Evolutionary conservation across 805 yeast genomes (phyloP).

Genomic region (Alloascoidea hylecoeti): DNA sequence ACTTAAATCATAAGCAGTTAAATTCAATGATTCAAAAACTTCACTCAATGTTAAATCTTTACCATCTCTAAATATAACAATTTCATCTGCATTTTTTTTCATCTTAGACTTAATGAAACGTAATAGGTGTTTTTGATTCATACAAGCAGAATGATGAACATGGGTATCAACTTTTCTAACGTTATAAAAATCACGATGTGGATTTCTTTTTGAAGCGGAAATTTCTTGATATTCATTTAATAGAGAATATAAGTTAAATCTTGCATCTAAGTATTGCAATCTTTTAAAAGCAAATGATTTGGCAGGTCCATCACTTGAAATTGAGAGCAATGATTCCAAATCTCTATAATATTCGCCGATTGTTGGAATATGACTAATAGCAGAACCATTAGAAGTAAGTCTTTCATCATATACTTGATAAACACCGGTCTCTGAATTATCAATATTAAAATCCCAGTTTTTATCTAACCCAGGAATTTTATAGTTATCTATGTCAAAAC

Average conservation of each 20-base stretch:
- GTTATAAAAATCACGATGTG: slow-evolving; percentile 94
- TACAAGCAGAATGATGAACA: slow-evolving; percentile 97
- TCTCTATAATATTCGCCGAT: slow-evolving; percentile 78
- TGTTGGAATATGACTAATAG: slow-evolving; percentile 58
- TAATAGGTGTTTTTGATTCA: slow-evolving; percentile 94
- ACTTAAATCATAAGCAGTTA: slow-evolving; percentile 88
- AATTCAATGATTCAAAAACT: slow-evolving; percentile 80
- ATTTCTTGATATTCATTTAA: slow-evolving; percentile 90
- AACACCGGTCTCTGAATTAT: slow-evolving; percentile 60
- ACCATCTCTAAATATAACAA: slow-evolving; percentile 89
- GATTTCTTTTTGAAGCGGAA: slow-evolving; percentile 79
- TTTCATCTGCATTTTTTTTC: slow-evolving; percentile 74
- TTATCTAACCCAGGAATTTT: slow-evolving; percentile 11
- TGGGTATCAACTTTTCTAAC: slow-evolving; percentile 97
- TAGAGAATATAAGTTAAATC: slow-evolving; percentile 84
- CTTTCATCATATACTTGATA: slow-evolving; percentile 46
- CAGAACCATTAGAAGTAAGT: too few relatives aligned
- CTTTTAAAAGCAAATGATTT: slow-evolving; percentile 93
- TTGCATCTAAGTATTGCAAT: slow-evolving; percentile 86
- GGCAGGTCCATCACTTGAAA: slow-evolving; percentile 90
- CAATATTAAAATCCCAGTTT: too few relatives aligned
- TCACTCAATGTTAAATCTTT: slow-evolving; percentile 73
- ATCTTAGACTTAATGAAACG: slow-evolving; percentile 92
- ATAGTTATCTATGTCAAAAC: slow-evolving; percentile 15
- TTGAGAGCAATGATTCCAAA: slow-evolving; percentile 52